These are phyloP conservation scores for Penicillium simplicissimum DNA, from an alignment of 495 filamentous ascomycete species.

Conservation along the genomic window DNA sequence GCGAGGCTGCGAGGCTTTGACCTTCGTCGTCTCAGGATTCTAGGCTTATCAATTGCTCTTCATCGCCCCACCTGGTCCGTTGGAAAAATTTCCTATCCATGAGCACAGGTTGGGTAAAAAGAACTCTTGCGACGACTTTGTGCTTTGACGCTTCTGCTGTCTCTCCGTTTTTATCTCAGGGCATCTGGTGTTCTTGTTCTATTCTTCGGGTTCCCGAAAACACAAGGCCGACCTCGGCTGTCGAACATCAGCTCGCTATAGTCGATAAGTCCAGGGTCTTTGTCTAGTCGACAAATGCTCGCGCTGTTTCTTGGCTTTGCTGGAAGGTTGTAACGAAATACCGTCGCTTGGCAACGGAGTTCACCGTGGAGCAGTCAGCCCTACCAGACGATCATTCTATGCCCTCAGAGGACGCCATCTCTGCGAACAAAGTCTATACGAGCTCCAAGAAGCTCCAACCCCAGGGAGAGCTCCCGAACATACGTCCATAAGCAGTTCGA, in stretches of 20 bases:
- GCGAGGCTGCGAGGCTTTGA: conserved; percentile 2
- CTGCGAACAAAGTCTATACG: neutral
- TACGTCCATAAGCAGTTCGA: neutral
- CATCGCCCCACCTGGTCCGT: conserved; percentile 18
- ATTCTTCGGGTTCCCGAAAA: neutral
- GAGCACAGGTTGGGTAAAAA: neutral
- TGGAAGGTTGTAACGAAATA: neutral
- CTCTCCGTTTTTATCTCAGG: neutral
- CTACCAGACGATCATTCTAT: neutral
- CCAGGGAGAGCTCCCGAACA: neutral
- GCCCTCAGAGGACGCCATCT: neutral
- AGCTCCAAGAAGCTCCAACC: neutral
- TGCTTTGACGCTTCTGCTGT: neutral
- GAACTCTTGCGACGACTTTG: neutral
- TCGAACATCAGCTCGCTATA: neutral
- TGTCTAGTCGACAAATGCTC: neutral
- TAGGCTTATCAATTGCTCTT: conserved; percentile 20
- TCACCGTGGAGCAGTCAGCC: neutral
- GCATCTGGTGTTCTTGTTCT: neutral
- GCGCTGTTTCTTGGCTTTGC: neutral
- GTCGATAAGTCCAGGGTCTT: neutral
- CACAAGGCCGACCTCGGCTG: neutral
- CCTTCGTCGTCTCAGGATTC: conserved; percentile 5
- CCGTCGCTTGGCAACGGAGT: neutral
- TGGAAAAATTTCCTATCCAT: conserved; percentile 13